These are phyloP conservation scores for Trypanosoma cruzi DNA, from an alignment of 208 protist genomes.

Conservation along the genomic window DNA sequence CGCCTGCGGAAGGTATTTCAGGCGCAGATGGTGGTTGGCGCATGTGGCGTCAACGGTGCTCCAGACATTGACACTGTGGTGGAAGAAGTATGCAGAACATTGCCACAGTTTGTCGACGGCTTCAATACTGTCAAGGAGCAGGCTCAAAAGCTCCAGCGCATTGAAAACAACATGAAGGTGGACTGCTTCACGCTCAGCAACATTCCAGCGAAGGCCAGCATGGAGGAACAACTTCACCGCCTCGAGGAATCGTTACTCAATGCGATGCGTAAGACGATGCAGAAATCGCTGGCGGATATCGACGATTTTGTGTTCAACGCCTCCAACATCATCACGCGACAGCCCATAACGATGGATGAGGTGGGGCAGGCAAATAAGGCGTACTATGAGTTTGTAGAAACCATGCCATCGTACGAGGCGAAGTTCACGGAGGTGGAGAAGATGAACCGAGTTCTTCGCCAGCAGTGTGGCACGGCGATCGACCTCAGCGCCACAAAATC, in stretches of 20 bases:
- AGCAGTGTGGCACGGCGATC: conserved; percentile 69
- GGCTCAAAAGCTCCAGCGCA: conserved; percentile 74
- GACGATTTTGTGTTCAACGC: conserved; percentile 89
- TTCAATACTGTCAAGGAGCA: conserved; percentile 92
- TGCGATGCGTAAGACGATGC: conserved; percentile 77
- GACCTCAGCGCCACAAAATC: conserved; percentile 80
- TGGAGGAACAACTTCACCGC: conserved; percentile 93
- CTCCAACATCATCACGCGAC: conserved; percentile 86
- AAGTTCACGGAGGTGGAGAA: conserved; percentile 76
- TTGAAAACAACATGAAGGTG: conserved; percentile 91
- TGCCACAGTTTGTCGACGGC: conserved; percentile 73
- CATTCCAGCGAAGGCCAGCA: conserved; percentile 90
- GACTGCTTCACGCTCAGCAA: conserved; percentile 95
- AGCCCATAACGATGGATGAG: conserved; percentile 94
- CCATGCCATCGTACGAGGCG: conserved; percentile 63
- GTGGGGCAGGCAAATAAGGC: conserved; percentile 86
- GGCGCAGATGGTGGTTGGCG: conserved; percentile 84
- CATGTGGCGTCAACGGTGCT: conserved; percentile 87
- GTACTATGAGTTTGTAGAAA: conserved; percentile 62
- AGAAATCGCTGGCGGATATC: conserved; percentile 64
- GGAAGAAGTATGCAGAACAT: conserved; percentile 52
- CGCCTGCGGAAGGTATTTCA: conserved; percentile 88
- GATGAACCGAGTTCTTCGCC: conserved; percentile 87
- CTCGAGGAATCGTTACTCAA: conserved; percentile 91
- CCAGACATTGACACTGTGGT: conserved; percentile 92